Percentiles rank a stretch among this genome's conserved stretches.
These are phyloP conservation scores for Coemansia javaensis DNA, from an alignment of 192 early-diverging fungal species.

Conservation along the genomic window DNA sequence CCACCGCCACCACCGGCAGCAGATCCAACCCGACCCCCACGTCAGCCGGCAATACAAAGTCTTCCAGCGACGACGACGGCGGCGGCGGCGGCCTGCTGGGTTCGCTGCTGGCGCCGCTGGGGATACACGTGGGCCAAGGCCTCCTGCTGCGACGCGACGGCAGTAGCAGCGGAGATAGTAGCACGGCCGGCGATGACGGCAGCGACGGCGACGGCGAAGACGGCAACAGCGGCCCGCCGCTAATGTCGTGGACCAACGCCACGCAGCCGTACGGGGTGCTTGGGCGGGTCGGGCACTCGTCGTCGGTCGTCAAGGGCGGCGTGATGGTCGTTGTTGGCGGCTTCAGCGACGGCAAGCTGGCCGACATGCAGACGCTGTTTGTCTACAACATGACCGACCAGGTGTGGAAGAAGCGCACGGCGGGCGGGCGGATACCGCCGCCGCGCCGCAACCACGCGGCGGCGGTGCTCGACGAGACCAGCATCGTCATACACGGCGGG, in stretches of 20 bases:
- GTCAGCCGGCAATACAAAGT: too few relatives aligned
- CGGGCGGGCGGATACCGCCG: conserved; percentile 18
- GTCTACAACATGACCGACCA: conserved; percentile 24
- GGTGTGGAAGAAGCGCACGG: conserved; percentile 22
- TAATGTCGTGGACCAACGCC: conserved; percentile 39
- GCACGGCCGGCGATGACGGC: neutral
- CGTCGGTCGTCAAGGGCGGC: conserved; percentile 18
- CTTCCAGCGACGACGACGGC: too few relatives aligned
- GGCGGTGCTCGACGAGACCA: conserved; percentile 24
- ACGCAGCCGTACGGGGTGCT: conserved; percentile 28
- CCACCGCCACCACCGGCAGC: too few relatives aligned
- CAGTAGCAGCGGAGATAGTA: neutral
- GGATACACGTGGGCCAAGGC: neutral
- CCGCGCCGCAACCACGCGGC: conserved; percentile 35
- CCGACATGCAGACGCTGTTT: conserved; percentile 21
- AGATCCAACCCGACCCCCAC: too few relatives aligned
- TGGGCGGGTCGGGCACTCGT: conserved; percentile 36
- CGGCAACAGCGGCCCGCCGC: neutral
- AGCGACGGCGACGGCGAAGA: neutral
- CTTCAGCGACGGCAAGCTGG: conserved; percentile 7
- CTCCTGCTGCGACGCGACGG: neutral
- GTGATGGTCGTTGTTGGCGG: conserved; percentile 48
- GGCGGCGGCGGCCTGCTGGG: too few relatives aligned
- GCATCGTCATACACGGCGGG: conserved; percentile 46
- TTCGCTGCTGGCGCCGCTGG: too few relatives aligned